Base-by-base conservation (phyloP, 2,329 filamentous ascomycete genomes). In the Celoporthe dispersa region DNA sequence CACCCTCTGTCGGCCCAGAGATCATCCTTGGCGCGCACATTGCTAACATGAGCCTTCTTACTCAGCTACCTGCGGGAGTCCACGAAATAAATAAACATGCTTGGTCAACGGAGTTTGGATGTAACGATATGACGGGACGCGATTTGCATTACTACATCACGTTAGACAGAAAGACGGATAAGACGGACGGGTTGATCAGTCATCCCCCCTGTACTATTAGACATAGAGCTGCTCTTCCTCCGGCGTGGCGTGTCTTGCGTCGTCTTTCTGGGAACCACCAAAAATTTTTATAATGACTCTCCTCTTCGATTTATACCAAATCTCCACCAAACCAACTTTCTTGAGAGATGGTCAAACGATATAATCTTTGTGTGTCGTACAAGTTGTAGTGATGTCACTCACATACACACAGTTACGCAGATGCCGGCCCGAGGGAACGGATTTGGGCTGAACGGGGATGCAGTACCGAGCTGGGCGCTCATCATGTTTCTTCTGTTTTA, bases 31-130 rank as follows among this genome's bases (percentile, higher is more conserved):
- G n/a, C 19, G 12, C 35, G 35, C 57, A 22, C 31, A 3, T 31
- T 28, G 35, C 60, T 63, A 44, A 63, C 37, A 9, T 71, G 48
- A 71, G 63, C 39, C 1, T 31, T 6, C 73, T 48, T 19, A 48
- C 22, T 48, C 75, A 90, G 88, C 79, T 92, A 84, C 89, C 87
- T 94, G 81, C 86, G 88, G 83, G 86, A 92, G 74, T 82, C 88
- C 78, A 93, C 90, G 79, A 85, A 86, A 84, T 94, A 93, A 85
- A 86, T 78, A 80, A 79, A 68, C 64, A 55, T 63, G 39, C 11
- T 62, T 53, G 55, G 53, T 60, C 14, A 57, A 62, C 35, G 71
- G 64, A 61, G 55, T 62, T 62, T 62, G 66, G 69, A 70, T 71
- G 73, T 67, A 69, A 68, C 48, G 64, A 71, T 72, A 71, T 35